Evolutionary conservation across 345 rosid genomes (phyloP).

Genomic region (Citrus inodora): DNA sequence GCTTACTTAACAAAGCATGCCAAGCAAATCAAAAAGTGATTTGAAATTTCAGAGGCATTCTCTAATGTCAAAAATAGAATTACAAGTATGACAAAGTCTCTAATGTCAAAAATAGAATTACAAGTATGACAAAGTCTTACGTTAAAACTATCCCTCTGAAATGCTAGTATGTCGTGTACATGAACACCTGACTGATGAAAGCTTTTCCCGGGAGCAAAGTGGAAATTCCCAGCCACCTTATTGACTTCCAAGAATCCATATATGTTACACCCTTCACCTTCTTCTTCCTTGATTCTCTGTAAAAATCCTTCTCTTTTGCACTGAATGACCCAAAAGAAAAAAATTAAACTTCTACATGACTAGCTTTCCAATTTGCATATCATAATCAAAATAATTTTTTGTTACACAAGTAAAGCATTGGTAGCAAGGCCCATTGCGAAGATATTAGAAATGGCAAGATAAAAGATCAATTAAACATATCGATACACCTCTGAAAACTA

Average conservation of each 20-base stretch:
- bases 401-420: not conserved
- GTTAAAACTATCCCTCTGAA: conserved; percentile 84
- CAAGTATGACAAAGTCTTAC: conserved; percentile 37
- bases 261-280: conserved; percentile 93
- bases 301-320: conserved; percentile 95
- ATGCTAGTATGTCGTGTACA: conserved; percentile 78
- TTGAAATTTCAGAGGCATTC: not conserved
- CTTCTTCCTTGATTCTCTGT: conserved; percentile 85
- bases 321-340: conserved; percentile 35
- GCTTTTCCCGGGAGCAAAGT: conserved; percentile 99
- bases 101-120: not conserved
- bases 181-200: conserved; percentile 87
- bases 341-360: not conserved
- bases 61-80: not conserved
- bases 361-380: not conserved
- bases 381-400: not conserved
- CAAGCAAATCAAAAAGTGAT: not conserved
- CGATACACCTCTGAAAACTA: not conserved
- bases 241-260: conserved; percentile 93
- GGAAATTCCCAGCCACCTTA: conserved; percentile 95
- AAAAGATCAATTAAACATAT: not conserved
- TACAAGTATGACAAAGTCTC: conserved; percentile 16
- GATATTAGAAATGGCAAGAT: not conserved
- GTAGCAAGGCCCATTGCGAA: not conserved
- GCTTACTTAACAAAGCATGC: not conserved